Conservation (phyloP, 2,329 filamentous ascomycete species). For the Xylariaceae sp. region DNA sequence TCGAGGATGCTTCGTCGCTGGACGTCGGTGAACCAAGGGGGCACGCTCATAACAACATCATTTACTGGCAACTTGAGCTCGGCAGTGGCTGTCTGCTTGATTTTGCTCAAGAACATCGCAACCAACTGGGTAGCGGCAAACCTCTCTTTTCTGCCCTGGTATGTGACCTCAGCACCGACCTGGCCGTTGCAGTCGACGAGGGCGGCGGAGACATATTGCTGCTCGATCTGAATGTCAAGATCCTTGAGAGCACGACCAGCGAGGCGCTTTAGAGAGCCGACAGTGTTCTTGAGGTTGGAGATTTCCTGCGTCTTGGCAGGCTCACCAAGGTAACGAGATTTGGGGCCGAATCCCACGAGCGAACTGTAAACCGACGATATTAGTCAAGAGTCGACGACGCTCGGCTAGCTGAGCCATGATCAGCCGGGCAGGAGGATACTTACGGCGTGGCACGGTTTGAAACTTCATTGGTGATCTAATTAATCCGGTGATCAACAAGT, state of each 20-base stretch:
- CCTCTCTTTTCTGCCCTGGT: conserved; percentile 89
- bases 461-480: conserved; percentile 94
- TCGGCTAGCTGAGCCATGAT: not conserved
- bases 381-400: conserved; percentile 9
- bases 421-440: conserved; percentile 39
- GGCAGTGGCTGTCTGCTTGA: conserved; percentile 77
- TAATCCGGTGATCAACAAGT: conserved; percentile 15
- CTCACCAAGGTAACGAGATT: conserved; percentile 90
- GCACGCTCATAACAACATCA: conserved; percentile 90
- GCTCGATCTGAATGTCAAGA: conserved; percentile 88
- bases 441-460: conserved; percentile 98
- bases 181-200: conserved; percentile 89
- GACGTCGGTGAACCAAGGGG: conserved; percentile 93
- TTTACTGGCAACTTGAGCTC: conserved; percentile 89
- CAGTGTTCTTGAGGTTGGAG: conserved; percentile 98
- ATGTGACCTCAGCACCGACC: conserved; percentile 89
- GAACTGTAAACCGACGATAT: conserved; percentile 51
- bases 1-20: conserved; percentile 88
- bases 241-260: conserved; percentile 81
- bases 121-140: conserved; percentile 93
- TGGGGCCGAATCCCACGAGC: conserved; percentile 90
- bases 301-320: conserved; percentile 97
- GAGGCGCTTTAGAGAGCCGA: conserved; percentile 86
- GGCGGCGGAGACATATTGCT: conserved; percentile 79
- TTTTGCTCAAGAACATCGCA: conserved; percentile 93